Evolutionary conservation across 306 rosid genomes (phyloP).

Genomic region (Rosa multiflora): DNA sequence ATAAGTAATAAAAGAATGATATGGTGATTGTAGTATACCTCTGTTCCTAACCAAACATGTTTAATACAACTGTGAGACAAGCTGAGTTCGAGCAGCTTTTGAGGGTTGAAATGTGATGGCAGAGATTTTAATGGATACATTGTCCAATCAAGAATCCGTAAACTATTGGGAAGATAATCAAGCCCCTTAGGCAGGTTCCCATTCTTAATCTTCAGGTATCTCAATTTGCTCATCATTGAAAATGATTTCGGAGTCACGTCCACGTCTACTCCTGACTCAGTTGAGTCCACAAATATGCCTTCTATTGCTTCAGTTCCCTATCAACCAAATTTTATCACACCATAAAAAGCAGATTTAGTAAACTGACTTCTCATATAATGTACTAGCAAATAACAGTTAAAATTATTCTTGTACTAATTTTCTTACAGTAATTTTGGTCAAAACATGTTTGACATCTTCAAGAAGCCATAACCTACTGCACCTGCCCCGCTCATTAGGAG

Average conservation of each 20-base stretch:
- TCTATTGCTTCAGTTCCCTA: conserved; percentile 6
- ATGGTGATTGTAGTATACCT: too few species aligned
- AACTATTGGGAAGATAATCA: not conserved
- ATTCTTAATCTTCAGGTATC: not conserved
- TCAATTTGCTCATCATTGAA: not conserved
- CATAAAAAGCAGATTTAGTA: not conserved
- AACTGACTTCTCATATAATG: not conserved
- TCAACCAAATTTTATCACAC: not conserved
- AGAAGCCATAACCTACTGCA: conserved; percentile 17
- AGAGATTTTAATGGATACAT: too few species aligned
- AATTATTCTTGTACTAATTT: not conserved
- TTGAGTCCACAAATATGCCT: not conserved
- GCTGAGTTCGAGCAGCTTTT: too few species aligned
- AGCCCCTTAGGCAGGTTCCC: not conserved
- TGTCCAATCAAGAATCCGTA: too few species aligned
- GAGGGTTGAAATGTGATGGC: too few species aligned
- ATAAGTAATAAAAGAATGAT: too few species aligned
- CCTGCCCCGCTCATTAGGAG: conserved; percentile 5
- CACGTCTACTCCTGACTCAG: too few species aligned
- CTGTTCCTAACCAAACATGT: too few species aligned
- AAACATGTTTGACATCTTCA: conserved; percentile 12
- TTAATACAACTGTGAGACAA: not conserved
- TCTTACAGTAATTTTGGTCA: conserved; percentile 6
- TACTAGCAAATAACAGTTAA: not conserved
- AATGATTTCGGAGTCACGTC: too few species aligned